A percentile compares a stretch with the other conserved stretches of the same genome.
These are phyloP conservation scores for Magnolia sinica DNA, from an alignment of 164 flowering plant genomes.

Conservation along the genomic window DNA sequence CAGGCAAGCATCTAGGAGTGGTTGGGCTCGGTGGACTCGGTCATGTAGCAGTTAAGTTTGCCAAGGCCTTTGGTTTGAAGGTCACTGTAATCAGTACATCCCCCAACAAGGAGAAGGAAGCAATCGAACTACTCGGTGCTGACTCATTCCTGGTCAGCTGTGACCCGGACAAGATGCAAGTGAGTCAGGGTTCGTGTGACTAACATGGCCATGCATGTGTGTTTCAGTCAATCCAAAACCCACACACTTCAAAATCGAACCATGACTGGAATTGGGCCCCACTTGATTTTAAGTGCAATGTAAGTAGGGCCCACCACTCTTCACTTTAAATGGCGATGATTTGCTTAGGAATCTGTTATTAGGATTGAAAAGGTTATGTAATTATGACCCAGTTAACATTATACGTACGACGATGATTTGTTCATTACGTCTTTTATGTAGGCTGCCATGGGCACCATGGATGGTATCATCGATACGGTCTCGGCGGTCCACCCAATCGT, in stretches of 20 bases:
- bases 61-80: conserved; percentile 21
- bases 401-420: conserved; percentile 35
- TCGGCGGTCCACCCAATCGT: conserved; percentile 34
- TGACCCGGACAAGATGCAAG: conserved; percentile 3
- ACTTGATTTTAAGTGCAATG: too few species aligned
- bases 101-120: conserved; percentile 33
- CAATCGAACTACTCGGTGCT: conserved; percentile 25
- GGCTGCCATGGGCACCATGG: conserved; percentile 45
- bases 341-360: too few species aligned
- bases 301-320: too few species aligned
- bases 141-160: conserved; percentile 29
- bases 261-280: too few species aligned
- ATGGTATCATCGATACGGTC: conserved; percentile 45
- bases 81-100: conserved; percentile 44
- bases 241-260: too few species aligned
- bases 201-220: too few species aligned
- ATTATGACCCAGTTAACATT: conserved; percentile 2
- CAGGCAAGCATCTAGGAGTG: conserved; percentile 18
- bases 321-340: too few species aligned
- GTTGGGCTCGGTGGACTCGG: conserved; percentile 23
- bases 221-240: too few species aligned
- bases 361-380: too few species aligned
- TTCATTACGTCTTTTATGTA: conserved; percentile 2
- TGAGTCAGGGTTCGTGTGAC: too few species aligned
- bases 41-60: conserved; percentile 19